Evolutionary conservation across 768 basidiomycete species (phyloP), one percentile per base, ranked within the genome.

Genomic region (Lactarius pseudohatsudake): DNA sequence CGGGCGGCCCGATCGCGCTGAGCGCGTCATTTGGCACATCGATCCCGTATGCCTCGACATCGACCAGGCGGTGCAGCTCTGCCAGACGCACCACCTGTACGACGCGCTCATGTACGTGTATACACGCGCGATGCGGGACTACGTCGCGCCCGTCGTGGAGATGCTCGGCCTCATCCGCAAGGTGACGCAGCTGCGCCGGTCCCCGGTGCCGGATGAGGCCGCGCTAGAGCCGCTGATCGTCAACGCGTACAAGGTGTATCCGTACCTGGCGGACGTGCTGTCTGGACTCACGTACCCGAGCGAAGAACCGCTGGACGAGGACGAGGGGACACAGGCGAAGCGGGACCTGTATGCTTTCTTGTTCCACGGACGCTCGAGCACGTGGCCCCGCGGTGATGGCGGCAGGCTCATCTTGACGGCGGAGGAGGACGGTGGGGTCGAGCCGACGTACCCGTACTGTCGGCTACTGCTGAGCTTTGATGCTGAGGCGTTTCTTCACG

Each of bases 101-200:
- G 96, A 98, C 72, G 95, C 96, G 0, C 84, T 98, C 65, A 89
- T 96, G 64, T 96, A 97, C 75, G 88, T 98, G 43, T 96, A 96
- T 76, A 96, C 90, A 11, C 85, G 89, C 56, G 93, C 95, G 3
- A 77, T 99, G 71, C 82, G 80, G 67, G 97, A 99, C 74, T 97
- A 90, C 65, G 88, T 95, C 40, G 86, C 93, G 8, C 96, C 97
- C 0, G 78, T 98, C 6, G 90, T 96, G 64, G 91, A 94, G 69
- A 80, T 97, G 15, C 80, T 98, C 45, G 83, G 80, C 11, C 84
- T 97, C 55, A 86, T 98, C 47, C 85, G 89, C 16, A 81, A 81
- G 64, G 85, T 92, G 30, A 84, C 86, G 64, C 84, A 82, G 66
- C 80, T 82, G 68, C 82, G 88, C 47, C 68, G 74, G 56, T 59